Percentiles rank a stretch among this genome's conserved stretches.
Conservation (phyloP, 768 basidiomycete genomes). For the Phlebiopsis gigantea region DNA sequence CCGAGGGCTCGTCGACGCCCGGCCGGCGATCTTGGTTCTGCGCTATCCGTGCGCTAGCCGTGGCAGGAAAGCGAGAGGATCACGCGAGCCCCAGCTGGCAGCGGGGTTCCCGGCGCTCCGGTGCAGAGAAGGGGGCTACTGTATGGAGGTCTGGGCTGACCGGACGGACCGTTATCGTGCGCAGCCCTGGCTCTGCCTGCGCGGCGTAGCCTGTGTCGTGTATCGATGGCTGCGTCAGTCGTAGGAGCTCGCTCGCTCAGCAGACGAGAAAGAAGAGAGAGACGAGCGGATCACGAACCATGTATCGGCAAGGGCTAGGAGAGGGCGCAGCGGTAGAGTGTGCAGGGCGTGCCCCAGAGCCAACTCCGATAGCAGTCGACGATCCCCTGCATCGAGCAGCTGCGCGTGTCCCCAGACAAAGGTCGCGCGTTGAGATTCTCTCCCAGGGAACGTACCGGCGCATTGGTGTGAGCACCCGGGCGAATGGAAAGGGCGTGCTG, state of each 20-base stretch:
- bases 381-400: background rate
- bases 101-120: background rate
- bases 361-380: background rate
- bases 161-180: background rate
- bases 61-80: no score
- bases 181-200: background rate
- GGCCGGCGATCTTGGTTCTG: no score
- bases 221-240: background rate
- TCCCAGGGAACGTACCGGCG: no score
- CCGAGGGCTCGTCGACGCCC: no score
- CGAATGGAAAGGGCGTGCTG: no score
- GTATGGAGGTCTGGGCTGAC: background rate
- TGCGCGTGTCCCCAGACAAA: no score
- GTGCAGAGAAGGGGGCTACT: background rate
- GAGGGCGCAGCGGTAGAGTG: background rate
- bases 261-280: background rate
- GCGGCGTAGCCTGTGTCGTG: background rate
- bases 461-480: no score
- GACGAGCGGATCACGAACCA: background rate
- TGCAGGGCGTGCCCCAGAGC: background rate
- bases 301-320: background rate
- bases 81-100: no score
- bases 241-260: background rate
- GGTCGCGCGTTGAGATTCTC: no score
- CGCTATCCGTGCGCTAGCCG: no score